Evolutionary conservation across 78 protist species (phyloP), one percentile per base, ranked within the genome.

Genomic region (Tieghemostelium lacteum): DNA sequence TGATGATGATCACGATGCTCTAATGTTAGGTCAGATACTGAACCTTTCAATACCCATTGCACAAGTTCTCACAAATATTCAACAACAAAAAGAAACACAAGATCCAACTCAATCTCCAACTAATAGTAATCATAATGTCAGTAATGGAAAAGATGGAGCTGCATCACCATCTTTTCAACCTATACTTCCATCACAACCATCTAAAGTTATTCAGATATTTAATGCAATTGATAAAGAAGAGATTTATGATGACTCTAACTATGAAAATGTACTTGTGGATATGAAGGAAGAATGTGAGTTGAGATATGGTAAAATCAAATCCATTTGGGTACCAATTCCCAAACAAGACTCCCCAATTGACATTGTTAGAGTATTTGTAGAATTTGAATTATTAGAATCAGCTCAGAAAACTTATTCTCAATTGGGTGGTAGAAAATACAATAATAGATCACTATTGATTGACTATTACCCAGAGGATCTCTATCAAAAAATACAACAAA

Each of bases 391-490:
- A 36, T 1, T 67, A 0, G 94, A 85, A 34, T 40, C 58, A 16
- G 93, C 95, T 19, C 86, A 75, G 42, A 49, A 49, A 50, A 93
- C 95, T 7, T 74, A 87, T 49, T 42, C 61, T 16, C 33, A 49
- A 10, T 14, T 93, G 10, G 89, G 75, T 24, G 95, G 95, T 14
- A 73, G 85, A 54, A 75, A 63, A 67, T 93, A 73, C 61, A 87
- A 87, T 61, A 50, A 42, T 12, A 75, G 95, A 54, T 52, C 78
- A 4, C 20, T 85, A 3, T 40, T 93, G 26, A 42, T 76, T n/a
- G 77, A 76, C 3, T 92, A 52, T 63, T 92, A 61, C 29, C 80
- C 80, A 14, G 95, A 92, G 29, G 95, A 92, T 69, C 36, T 67
- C 29, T 86, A 72, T 61, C 37, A n/a, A 45, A 45, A 6, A 6